A percentile compares a stretch with the other conserved stretches of the same genome.
Conservation (phyloP, 1,284 basidiomycete genomes). For the Earliella scabrosa region DNA sequence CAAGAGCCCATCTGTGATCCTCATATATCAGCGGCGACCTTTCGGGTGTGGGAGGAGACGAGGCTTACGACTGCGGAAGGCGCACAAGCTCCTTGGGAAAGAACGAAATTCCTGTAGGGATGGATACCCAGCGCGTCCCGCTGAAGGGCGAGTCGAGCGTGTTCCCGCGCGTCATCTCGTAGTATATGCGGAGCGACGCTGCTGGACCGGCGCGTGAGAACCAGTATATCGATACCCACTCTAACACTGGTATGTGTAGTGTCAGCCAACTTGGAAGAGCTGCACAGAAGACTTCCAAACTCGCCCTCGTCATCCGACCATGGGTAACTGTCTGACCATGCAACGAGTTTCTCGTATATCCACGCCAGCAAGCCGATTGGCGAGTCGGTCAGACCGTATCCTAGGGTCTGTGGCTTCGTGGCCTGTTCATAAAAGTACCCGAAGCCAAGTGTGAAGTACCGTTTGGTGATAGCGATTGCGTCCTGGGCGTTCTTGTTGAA, state of each 20-base stretch:
- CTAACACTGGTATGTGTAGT: background rate
- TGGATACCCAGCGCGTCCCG: conserved; percentile 22
- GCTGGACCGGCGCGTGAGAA: conserved; percentile 59
- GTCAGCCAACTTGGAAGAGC: background rate
- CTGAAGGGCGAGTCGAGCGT: background rate
- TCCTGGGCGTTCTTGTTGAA: background rate
- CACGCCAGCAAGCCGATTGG: conserved; percentile 60
- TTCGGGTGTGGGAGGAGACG: background rate
- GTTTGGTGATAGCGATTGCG: background rate
- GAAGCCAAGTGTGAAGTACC: background rate
- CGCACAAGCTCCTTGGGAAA: conserved; percentile 50
- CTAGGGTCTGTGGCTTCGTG: conserved; percentile 60
- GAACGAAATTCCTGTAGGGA: conserved; percentile 51
- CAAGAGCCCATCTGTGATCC: conserved; percentile 7
- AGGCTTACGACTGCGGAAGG: conserved; percentile 43
- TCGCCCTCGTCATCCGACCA: conserved; percentile 57
- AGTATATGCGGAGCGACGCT: conserved; percentile 59
- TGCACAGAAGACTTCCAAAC: background rate
- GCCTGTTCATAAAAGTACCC: conserved; percentile 34
- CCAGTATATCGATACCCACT: conserved; percentile 52
- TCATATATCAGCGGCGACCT: background rate
- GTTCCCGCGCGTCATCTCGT: conserved; percentile 34
- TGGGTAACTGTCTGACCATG: conserved; percentile 54
- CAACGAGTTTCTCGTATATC: conserved; percentile 61
- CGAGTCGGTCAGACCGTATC: conserved; percentile 57